A percentile compares a stretch with the other conserved stretches of the same genome.
These are phyloP conservation scores for Metarhizium robertsii DNA, from an alignment of 2,329 filamentous ascomycete species.

Conservation along the genomic window DNA sequence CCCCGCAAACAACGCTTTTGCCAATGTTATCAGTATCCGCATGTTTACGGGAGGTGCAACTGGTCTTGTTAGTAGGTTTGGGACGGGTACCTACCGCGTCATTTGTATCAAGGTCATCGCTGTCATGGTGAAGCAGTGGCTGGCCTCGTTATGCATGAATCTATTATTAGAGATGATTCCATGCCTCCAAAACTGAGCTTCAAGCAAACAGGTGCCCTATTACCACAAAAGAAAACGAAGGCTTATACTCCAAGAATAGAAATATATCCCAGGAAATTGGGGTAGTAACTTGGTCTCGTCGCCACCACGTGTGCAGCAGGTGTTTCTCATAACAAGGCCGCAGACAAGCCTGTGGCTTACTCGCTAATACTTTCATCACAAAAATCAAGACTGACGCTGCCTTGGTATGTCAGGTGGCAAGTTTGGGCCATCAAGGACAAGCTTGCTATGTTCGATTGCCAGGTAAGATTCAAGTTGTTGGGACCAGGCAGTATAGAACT, in stretches of 20 bases:
- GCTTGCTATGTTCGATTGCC: too few species aligned
- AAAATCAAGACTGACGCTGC: background rate
- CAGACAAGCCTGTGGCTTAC: background rate
- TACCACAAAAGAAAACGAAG: too few species aligned
- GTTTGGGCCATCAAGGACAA: background rate
- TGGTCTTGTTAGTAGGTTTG: background rate
- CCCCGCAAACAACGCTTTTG: too few species aligned
- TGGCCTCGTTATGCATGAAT: background rate
- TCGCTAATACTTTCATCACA: background rate
- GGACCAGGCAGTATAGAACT: too few species aligned
- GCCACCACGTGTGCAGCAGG: too few species aligned
- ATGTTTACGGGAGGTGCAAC: background rate
- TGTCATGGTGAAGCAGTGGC: background rate
- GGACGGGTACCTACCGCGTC: background rate
- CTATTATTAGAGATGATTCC: background rate
- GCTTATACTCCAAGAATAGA: too few species aligned
- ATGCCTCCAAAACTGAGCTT: too few species aligned
- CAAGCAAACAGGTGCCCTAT: too few species aligned
- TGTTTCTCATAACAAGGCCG: too few species aligned
- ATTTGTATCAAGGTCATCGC: background rate
- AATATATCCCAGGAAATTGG: too few species aligned
- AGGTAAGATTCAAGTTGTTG: background rate
- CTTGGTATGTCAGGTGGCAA: background rate
- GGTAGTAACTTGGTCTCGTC: too few species aligned
- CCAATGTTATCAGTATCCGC: background rate